Base-by-base conservation (phyloP, 73 alveolate species). In the Blepharisma stoltei region DNA sequence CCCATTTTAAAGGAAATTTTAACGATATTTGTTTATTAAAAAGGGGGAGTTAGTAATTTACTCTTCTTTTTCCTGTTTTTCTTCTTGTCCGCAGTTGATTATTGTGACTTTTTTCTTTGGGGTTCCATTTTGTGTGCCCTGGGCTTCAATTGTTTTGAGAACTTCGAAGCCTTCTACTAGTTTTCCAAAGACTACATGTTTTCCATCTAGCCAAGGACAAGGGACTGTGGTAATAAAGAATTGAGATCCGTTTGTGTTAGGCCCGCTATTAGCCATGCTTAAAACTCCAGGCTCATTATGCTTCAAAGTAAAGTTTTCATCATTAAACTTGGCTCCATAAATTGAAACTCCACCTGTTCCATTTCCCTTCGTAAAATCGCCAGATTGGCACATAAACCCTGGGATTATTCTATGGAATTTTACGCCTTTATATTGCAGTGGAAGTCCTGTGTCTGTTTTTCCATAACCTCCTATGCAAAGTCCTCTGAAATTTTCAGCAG, bases 161-260 rank as follows among this genome's bases (percentile, higher is more conserved):
- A 82, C 83, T 21, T 82, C 88, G 70, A 81, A 55, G 27, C 97
- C 97, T 14, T 84, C 78, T 1, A 77, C 78, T 37, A 96, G 95
- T 46, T 80, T 73, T 47, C 99, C 99, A 80, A 96, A 96, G 18
- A 95, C 99, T 20, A 97, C 86, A 80, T 96, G 98, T 83, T 95
- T 96, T 71, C 97, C 97, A 86, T 96, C 99, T 68, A 96, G 78
- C 97, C 98, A 96, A 47, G 83, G 90, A 25, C 96, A 81, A 25
- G 96, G 89, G 21, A 86, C 99, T 4, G 98, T 91, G 49, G 98
- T 92, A 85, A 95, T 87, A 83, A 93, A 93, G 90, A 96, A 96
- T 76, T 94, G 97, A 60, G 98, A 91, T 55, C 98, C 98, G 83
- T 96, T 96, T 38, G 98, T 94, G 86, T 94, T 93, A 47, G 98